A percentile compares a stretch with the other conserved stretches of the same genome.
phyloP scores from a whole-genome alignment of 2,329 filamentous ascomycete species.

The Alternaria metachromatica region DNA sequence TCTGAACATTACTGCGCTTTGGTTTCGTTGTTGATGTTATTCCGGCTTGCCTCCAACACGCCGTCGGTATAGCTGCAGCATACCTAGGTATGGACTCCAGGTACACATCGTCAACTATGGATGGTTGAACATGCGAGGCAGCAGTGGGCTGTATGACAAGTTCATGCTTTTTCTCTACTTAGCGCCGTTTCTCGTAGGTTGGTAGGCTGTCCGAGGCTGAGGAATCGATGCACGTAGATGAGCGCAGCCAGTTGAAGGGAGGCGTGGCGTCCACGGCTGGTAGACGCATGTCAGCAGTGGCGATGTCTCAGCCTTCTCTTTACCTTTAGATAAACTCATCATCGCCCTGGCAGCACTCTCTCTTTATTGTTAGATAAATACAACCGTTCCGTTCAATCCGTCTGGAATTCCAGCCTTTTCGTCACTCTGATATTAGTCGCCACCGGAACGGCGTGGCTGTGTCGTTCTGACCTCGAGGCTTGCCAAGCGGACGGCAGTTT shows the following conservation, averaged over 20 bases:
- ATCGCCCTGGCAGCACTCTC: neutral
- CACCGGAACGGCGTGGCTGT: neutral
- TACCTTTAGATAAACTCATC: neutral
- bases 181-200: neutral
- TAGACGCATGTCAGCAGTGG: neutral
- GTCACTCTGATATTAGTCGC: neutral
- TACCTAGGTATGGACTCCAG: neutral
- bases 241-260: neutral
- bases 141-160: neutral
- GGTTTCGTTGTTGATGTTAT: neutral
- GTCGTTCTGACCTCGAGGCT: neutral
- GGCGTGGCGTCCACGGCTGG: neutral
- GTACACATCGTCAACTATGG: fast-evolving
- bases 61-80: neutral
- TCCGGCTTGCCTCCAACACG: neutral
- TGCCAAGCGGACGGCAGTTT: neutral
- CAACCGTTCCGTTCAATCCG: neutral
- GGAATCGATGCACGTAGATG: neutral
- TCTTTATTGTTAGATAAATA: neutral
- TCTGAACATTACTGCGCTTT: neutral
- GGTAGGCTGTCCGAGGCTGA: neutral
- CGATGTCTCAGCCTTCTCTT: neutral
- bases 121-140: neutral
- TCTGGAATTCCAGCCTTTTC: neutral
- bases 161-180: neutral